These are phyloP conservation scores for Phytophthora sp. DNA, from an alignment of 352 stramenopile species.

Conservation along the genomic window DNA sequence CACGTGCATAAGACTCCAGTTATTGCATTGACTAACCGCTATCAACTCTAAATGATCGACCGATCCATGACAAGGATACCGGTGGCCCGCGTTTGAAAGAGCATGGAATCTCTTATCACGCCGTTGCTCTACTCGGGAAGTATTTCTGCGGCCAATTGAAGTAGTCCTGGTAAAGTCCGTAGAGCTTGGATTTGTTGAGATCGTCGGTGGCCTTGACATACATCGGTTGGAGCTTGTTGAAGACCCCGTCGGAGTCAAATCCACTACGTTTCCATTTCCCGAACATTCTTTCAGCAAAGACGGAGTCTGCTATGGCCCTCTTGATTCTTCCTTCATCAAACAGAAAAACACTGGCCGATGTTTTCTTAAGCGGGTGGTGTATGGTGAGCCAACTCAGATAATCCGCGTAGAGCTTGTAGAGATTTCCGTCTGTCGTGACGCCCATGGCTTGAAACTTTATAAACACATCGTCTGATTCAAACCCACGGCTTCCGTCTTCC, in stretches of 20 bases:
- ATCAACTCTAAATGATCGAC: too few relatives aligned
- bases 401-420: background rate
- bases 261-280: background rate
- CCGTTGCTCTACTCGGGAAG: background rate
- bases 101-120: background rate
- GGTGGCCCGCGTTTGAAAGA: background rate
- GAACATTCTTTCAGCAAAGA: slow-evolving; percentile 1
- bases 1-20: background rate
- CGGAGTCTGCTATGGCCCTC: background rate
- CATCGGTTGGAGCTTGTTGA: background rate
- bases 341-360: background rate
- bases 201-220: background rate
- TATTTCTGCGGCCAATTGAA: background rate
- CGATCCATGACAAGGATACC: too few relatives aligned
- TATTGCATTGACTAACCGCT: too few relatives aligned
- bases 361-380: background rate
- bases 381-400: background rate
- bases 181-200: too few relatives aligned
- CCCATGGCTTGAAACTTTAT: background rate
- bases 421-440: background rate
- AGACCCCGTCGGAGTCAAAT: background rate
- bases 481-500: background rate
- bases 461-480: background rate
- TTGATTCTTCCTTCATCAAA: background rate
- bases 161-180: slow-evolving; percentile 9